phyloP scores from a whole-genome alignment of 768 basidiomycete species.

The Tricholoma saponaceum region DNA sequence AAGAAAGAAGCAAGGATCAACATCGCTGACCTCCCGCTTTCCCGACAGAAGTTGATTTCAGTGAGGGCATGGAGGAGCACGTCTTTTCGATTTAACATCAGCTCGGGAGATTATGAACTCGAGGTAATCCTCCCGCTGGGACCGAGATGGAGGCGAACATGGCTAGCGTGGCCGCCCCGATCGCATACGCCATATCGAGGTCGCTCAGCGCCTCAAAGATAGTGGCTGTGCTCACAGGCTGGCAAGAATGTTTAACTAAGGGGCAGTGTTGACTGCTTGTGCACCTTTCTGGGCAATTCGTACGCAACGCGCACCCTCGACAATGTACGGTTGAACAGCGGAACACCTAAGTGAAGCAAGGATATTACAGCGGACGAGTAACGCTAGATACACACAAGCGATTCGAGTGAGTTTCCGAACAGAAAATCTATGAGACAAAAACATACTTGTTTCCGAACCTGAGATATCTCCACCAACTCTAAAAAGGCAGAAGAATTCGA shows the following conservation, averaged over 20 bases:
- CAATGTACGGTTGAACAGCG: constrained; percentile 27
- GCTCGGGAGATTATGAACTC: constrained; percentile 15
- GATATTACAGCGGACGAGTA: constrained; percentile 7
- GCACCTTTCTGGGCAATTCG: constrained; percentile 20
- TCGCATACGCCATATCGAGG: constrained; percentile 25
- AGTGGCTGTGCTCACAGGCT: constrained; percentile 25
- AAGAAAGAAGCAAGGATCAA: constrained; percentile 20
- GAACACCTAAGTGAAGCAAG: constrained; percentile 12
- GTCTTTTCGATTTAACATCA: background rate
- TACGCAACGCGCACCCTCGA: constrained; percentile 27
- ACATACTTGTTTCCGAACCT: background rate
- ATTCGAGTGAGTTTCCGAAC: background rate
- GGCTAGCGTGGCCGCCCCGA: constrained; percentile 17
- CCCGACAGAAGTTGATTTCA: constrained; percentile 1
- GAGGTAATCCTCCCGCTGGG: constrained; percentile 20
- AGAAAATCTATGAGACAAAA: background rate
- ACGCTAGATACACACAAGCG: background rate
- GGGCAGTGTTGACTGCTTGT: constrained; percentile 22
- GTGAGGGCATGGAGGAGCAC: constrained; percentile 9
- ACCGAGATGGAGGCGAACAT: background rate
- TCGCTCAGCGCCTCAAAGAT: constrained; percentile 28
- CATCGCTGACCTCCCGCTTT: background rate
- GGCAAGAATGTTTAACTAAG: constrained; percentile 28
- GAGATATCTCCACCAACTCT: background rate
- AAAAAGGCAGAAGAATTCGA: background rate